Base-by-base conservation (phyloP, 2,329 filamentous ascomycete genomes). In the Dothiorella sarmentorum region DNA sequence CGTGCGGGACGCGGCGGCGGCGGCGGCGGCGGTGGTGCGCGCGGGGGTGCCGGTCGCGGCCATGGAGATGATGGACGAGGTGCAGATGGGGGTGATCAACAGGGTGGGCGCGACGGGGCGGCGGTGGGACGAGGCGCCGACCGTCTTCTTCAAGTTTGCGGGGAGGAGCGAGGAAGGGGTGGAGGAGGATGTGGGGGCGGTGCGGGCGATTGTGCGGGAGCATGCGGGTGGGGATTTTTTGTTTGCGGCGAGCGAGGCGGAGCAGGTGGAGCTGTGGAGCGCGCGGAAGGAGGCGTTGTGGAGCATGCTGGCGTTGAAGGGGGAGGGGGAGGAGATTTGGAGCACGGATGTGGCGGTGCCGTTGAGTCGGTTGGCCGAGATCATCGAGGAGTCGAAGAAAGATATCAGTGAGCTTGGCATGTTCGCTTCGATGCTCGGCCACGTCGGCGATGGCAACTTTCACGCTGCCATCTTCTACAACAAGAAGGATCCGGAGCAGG, bases 371-470 rank as follows among this genome's bases (percentile, higher is more conserved):
- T 69, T 86, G 26, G 80, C 83, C 7, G 84, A 86, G 65, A 84
- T 86, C 44, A 85, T 86, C 42, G 80, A 96, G 70, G 80, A 91
- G 42, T 92, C 89, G 62, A 96, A 96, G 76, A 89, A 90, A 69
- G 90, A 96, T 68, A 87, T 96, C 80, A 89, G 93, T 67, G 85
- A 90, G 11, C 79, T 96, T 10, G 91, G 90, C 0, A 76, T 96
- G 1, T 96, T 96, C 70, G 90, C 91, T 1, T 91, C 88, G 66
- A 89, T 96, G 27, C 78, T 97, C 3, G 92, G 92, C 3, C 92
- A 97, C 68, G 87, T 97, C 59, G 92, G 92, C 10, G 92, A 96
- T 69, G 92, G 92, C 33, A 97, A 97, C 73, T 97, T 97, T 76
- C 92, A 97, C 71, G 87, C 92, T 70, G 90, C 88, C 69, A 94